Percentiles rank a stretch among this genome's conserved stretches.
Conservation (phyloP, 2,329 filamentous ascomycete genomes). For the Monosporascus sp. region DNA sequence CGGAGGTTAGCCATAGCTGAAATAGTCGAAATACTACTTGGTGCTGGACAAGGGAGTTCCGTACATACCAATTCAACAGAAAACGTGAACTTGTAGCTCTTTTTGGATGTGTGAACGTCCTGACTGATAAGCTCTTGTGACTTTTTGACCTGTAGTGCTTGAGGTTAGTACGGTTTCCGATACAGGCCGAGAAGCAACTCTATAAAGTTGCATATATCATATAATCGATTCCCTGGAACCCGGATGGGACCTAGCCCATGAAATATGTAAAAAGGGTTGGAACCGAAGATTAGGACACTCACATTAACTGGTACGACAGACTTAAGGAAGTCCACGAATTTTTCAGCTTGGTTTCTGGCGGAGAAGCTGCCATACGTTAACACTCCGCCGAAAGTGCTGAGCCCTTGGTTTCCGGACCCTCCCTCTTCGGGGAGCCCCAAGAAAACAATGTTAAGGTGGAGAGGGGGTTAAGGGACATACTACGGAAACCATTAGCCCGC, state of each 20-base stretch:
- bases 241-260: too few relatives aligned
- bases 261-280: background rate
- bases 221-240: too few relatives aligned
- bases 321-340: constrained; percentile 84
- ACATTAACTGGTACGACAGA: constrained; percentile 62
- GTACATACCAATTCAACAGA: constrained; percentile 62
- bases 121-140: constrained; percentile 91
- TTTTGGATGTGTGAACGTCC: constrained; percentile 84
- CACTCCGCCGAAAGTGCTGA: background rate
- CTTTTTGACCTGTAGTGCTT: constrained; percentile 62
- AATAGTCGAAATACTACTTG: background rate
- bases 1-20: background rate
- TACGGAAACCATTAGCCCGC: background rate
- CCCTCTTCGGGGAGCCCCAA: too few relatives aligned
- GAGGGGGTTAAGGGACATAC: background rate
- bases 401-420: too few relatives aligned
- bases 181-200: too few relatives aligned
- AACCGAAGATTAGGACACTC: background rate
- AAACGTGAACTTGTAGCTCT: constrained; percentile 92
- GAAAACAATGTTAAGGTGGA: background rate
- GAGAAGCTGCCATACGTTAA: constrained; percentile 50
- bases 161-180: background rate
- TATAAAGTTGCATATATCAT: too few relatives aligned
- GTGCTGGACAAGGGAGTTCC: background rate
- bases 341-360: constrained; percentile 83